Evolutionary conservation across 192 early-diverging fungal species (phyloP).

Genomic region (Hyaloraphidium curvatum): DNA sequence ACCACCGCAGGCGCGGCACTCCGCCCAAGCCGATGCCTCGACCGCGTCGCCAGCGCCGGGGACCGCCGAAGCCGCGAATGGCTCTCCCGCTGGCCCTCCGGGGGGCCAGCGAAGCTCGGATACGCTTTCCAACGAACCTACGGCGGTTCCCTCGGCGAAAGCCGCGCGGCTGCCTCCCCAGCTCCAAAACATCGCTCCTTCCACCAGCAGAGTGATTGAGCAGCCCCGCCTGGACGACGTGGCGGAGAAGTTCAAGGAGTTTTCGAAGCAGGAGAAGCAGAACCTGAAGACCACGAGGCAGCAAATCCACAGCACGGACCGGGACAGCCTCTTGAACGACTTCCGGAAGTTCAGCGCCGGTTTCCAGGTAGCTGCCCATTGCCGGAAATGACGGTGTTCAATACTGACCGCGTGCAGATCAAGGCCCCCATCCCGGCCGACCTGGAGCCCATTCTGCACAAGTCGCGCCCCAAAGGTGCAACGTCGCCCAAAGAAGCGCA

Average conservation of each 20-base stretch:
- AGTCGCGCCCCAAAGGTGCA: too few species aligned
- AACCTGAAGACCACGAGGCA: constrained; percentile 54
- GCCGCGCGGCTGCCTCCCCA: constrained; percentile 22
- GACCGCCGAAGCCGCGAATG: too few species aligned
- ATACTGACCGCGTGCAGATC: constrained; percentile 21
- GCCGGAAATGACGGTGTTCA: neutral
- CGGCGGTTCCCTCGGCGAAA: constrained; percentile 17
- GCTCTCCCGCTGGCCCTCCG: neutral
- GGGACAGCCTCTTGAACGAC: constrained; percentile 51
- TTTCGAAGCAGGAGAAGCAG: constrained; percentile 58
- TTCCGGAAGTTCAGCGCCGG: constrained; percentile 58
- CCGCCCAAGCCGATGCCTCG: constrained; percentile 19
- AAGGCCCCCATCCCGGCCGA: constrained; percentile 66
- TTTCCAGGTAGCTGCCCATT: constrained; percentile 25
- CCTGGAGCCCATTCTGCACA: too few species aligned
- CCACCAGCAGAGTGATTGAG: constrained; percentile 19
- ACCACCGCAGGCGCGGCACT: constrained; percentile 47
- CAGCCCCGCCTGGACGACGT: constrained; percentile 37
- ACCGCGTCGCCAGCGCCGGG: too few species aligned
- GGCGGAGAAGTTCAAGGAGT: constrained; percentile 29
- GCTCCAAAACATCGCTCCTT: constrained; percentile 22
- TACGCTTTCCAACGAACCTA: constrained; percentile 10
- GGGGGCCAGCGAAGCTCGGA: neutral
- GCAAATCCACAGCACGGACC: constrained; percentile 49
- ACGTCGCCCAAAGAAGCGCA: too few species aligned